Percentiles rank a stretch among this genome's conserved stretches.
Conservation (phyloP, 2,329 filamentous ascomycete genomes). For the Helicocarpus griseus region DNA sequence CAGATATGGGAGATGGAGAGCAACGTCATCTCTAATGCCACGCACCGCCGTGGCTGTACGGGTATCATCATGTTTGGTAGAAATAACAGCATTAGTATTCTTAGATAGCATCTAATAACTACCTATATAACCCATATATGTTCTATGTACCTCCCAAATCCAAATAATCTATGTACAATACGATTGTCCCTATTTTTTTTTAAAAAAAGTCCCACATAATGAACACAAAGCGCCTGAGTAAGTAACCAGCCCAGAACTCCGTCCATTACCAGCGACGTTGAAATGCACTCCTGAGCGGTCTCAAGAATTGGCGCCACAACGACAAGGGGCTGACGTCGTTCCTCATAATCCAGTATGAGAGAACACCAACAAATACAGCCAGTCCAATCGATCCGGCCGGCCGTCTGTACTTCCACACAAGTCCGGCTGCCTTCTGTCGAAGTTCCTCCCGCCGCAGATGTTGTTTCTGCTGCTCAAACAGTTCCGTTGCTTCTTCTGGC, state of each 20-base stretch:
- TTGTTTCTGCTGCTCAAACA: conserved; percentile 61
- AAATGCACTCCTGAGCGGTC: conserved; percentile 19
- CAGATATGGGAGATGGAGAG: neutral
- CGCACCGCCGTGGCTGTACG: conserved; percentile 7
- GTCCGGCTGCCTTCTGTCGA: conserved; percentile 40
- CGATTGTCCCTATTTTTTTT: neutral
- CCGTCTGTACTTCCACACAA: conserved; percentile 55
- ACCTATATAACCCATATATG: too few relatives aligned
- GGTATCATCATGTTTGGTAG: neutral
- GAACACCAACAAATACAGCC: conserved; percentile 56
- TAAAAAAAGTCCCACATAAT: neutral
- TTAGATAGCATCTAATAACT: neutral
- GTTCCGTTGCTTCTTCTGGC: conserved; percentile 54
- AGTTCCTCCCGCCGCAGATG: conserved; percentile 61
- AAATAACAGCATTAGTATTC: neutral
- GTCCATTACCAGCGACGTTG: neutral
- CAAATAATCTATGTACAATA: neutral
- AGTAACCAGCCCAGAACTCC: too few relatives aligned
- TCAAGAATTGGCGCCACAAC: conserved; percentile 21
- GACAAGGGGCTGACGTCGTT: conserved; percentile 25
- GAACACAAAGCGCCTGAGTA: neutral
- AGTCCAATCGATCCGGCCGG: conserved; percentile 53
- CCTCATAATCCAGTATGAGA: conserved; percentile 58
- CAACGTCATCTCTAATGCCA: conserved; percentile 7
- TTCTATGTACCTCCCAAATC: too few relatives aligned